These are phyloP conservation scores for Solanum raphanifolium DNA, from an alignment of 257 asterid species.

Conservation along the genomic window DNA sequence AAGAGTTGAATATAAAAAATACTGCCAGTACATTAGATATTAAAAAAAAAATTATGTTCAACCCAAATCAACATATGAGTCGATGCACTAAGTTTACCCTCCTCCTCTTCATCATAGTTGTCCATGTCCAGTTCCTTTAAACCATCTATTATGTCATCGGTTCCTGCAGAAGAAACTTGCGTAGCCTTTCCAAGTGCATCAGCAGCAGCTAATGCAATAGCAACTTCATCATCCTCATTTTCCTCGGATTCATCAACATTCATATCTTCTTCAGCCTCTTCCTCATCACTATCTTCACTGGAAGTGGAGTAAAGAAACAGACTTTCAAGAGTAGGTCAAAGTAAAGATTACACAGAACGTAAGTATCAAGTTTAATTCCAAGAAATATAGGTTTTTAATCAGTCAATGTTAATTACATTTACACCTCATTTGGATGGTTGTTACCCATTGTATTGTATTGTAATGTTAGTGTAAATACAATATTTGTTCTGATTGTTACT, in stretches of 20 bases:
- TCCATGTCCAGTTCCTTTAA: conserved; percentile 79
- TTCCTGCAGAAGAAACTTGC: conserved; percentile 20
- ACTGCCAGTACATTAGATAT: background rate
- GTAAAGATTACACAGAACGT: background rate
- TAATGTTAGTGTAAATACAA: background rate
- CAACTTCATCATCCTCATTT: conserved; percentile 47
- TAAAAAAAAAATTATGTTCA: background rate
- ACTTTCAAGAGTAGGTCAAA: background rate
- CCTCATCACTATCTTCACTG: conserved; percentile 41
- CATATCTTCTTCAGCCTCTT: conserved; percentile 42
- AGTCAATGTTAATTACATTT: background rate
- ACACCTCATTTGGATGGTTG: background rate
- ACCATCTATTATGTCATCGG: conserved; percentile 49
- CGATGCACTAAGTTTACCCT: conserved; percentile 30
- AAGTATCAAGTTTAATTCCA: background rate
- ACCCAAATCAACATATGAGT: background rate
- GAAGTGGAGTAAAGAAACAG: background rate
- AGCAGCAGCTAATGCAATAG: conserved; percentile 62
- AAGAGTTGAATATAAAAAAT: background rate
- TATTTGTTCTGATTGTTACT: background rate
- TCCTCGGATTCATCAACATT: conserved; percentile 21
- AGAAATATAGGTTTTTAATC: background rate
- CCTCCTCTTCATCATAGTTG: conserved; percentile 81
- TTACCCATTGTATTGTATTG: too few relatives aligned
- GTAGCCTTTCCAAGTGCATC: conserved; percentile 52